phyloP scores from a whole-genome alignment of 179 eudicot genomes.

The Vitellaria paradoxa region DNA sequence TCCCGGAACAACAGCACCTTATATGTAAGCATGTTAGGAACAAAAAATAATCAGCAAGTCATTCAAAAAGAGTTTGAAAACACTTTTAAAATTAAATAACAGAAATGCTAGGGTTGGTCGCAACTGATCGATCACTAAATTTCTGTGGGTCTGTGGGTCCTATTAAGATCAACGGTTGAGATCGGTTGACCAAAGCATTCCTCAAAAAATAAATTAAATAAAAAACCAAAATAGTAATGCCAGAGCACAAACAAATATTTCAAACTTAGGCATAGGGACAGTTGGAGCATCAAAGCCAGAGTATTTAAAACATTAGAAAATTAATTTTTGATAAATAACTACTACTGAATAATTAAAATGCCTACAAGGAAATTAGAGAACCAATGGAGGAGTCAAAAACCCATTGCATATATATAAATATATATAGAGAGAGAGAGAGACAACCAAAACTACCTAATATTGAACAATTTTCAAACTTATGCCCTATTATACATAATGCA shows the following conservation, averaged over 20 bases:
- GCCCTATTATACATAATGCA: background rate
- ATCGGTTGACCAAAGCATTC: no score
- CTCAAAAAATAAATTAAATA: no score
- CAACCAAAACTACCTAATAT: background rate
- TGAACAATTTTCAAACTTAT: background rate
- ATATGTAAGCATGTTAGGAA: background rate
- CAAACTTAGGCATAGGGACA: background rate
- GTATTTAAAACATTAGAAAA: no score
- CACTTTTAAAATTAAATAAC: no score
- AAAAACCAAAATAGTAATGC: background rate
- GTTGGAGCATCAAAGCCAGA: background rate
- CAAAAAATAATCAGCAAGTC: background rate
- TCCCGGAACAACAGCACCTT: conserved; percentile 2
- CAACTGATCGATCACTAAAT: no score
- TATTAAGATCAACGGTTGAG: no score
- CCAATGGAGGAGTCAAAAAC: background rate
- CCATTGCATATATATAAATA: background rate
- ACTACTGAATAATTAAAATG: background rate
- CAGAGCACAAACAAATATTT: background rate
- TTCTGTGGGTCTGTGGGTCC: no score
- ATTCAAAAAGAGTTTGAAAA: background rate
- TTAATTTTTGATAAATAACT: no score
- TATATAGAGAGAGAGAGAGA: no score
- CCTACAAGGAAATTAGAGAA: background rate
- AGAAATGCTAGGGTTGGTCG: no score